phyloP scores from a whole-genome alignment of 305 asterid genomes.

The Plantago rigida region DNA sequence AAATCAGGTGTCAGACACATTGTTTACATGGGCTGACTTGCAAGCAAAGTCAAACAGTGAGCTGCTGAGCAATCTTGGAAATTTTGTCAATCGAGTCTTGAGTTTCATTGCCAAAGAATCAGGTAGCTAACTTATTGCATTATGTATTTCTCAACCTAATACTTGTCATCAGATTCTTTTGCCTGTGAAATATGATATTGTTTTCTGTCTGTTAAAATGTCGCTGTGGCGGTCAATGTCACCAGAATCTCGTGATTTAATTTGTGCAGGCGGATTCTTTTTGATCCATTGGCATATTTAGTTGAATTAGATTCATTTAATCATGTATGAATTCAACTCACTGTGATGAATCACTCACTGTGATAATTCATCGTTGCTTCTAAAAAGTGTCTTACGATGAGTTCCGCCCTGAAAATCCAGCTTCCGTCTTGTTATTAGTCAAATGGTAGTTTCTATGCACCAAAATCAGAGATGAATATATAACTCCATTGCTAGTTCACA shows the following conservation, averaged over 20 bases:
- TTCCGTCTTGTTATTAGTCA: too few species aligned
- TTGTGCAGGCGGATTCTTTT: background rate
- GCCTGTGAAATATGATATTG: background rate
- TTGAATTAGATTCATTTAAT: background rate
- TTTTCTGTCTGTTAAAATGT: background rate
- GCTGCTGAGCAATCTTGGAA: conserved; percentile 74
- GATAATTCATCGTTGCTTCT: too few species aligned
- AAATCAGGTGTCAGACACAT: conserved; percentile 65
- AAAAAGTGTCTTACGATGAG: too few species aligned
- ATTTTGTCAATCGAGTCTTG: conserved; percentile 75
- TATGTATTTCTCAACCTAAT: conserved; percentile 13
- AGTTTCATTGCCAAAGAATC: conserved; percentile 83
- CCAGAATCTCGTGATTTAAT: background rate
- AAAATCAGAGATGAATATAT: too few species aligned
- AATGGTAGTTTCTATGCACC: too few species aligned
- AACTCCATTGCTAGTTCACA: too few species aligned
- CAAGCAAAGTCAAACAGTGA: conserved; percentile 77
- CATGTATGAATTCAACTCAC: background rate
- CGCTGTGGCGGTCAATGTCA: background rate
- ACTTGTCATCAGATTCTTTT: conserved; percentile 10
- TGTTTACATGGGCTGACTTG: conserved; percentile 80
- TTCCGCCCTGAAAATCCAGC: too few species aligned
- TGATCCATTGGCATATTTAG: background rate
- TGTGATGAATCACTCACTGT: too few species aligned
- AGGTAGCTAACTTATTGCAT: conserved; percentile 33